Evolutionary conservation across 257 asterid species (phyloP), one percentile per base, ranked within the genome.

Genomic region (Perilla frutescens): DNA sequence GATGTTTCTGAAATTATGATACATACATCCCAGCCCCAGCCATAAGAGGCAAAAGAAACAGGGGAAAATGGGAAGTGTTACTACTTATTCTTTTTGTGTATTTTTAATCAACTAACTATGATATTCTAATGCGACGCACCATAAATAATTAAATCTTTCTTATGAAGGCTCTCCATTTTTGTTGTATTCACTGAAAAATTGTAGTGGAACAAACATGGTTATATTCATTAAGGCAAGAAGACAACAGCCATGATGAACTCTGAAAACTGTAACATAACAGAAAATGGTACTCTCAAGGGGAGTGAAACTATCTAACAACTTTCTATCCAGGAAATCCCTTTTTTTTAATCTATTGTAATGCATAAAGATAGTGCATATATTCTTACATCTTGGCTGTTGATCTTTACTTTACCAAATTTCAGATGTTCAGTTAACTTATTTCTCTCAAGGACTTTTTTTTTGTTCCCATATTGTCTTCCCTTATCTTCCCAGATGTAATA

Each of bases 21-120:
- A 8, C 50, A 31, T 50, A n/a, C 32, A 51, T 26, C 32, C 73
- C 56, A 13, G 67, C 49, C 40, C 66, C 55, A 63, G 77, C 36
- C 34, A 40, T 71, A 71, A 40, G 55, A 62, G 45, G 76, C 55
- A 54, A 6, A 26, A 43, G 41, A 71, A 61, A 12, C 45, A 34
- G 2, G 3, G 7, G 13, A 49, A 64, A 48, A 2, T 29, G 20
- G n/a, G 44, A 56, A 77, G 47, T 29, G 62, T 59, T 72, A 50
- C 15, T 49, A 51, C 14, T 34, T 53, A 63, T 51, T 60, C 4
- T 8, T 59, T 34, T 45, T 20, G 15, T 11, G 14, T 56, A 31
- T 51, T n/a, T 50, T 47, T 7, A 5, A 34, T 54, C 39, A 79
- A 32, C 47, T 8, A 37, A 60, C 8, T 50, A 12, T 66, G 15